Conservation (phyloP, 192 early-diverging fungal genomes). For the Neocallimastix lanati region DNA sequence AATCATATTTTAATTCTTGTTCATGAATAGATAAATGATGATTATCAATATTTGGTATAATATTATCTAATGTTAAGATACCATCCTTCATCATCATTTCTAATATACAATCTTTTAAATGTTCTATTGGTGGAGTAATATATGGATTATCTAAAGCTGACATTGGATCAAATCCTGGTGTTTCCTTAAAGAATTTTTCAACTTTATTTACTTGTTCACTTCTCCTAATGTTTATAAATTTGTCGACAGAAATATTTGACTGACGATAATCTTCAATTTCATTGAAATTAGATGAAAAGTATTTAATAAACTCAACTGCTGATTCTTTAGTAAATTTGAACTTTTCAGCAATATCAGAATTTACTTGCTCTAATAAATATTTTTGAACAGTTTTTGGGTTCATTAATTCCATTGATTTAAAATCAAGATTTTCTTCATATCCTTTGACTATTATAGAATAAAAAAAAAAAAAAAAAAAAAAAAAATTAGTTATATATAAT, state of each 20-base stretch:
- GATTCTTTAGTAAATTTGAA: neutral
- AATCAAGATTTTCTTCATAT: neutral
- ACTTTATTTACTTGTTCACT: neutral
- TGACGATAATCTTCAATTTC: neutral
- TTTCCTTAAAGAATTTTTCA: neutral
- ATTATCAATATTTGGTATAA: neutral
- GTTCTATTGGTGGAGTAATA: neutral
- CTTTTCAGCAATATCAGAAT: neutral
- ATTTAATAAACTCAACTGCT: neutral
- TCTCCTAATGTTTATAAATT: neutral
- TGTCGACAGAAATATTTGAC: neutral
- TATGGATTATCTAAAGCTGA: neutral
- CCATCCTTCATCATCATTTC: neutral
- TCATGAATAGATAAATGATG: neutral
- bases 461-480: too few species aligned
- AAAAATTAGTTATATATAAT: too few species aligned
- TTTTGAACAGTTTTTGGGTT: neutral
- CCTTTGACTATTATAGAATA: neutral
- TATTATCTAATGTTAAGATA: neutral
- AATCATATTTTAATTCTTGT: neutral
- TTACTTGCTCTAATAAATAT: neutral
- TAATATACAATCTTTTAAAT: neutral
- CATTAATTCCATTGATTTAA: neutral
- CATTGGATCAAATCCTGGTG: neutral
- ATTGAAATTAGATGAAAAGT: neutral